A percentile compares a stretch with the other conserved stretches of the same genome.
Evolutionary conservation across 2,329 filamentous ascomycete genomes (phyloP).

Genomic region (Dactylellina drechsleri): DNA sequence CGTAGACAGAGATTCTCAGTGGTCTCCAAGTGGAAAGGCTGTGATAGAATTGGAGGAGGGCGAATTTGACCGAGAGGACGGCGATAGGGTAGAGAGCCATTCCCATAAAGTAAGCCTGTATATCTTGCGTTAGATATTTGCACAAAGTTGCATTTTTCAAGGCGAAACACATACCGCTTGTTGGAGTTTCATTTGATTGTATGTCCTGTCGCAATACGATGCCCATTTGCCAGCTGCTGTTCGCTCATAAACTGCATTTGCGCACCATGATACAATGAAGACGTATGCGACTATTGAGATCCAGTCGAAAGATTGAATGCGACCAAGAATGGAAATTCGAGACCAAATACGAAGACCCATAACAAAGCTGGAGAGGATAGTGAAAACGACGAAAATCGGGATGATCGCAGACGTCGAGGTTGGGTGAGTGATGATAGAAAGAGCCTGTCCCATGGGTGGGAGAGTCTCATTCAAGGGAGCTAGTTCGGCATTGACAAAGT

Average conservation of each 20-base stretch:
- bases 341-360: conserved; percentile 51
- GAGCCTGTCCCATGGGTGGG: conserved; percentile 16
- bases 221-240: conserved; percentile 33
- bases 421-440: conserved; percentile 28
- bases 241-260: conserved; percentile 43
- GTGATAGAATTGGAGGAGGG: conserved; percentile 50
- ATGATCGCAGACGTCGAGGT: conserved; percentile 39
- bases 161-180: conserved; percentile 33
- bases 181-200: conserved; percentile 35
- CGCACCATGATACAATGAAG: conserved; percentile 44
- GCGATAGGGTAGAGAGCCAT: conserved; percentile 53
- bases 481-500: conserved; percentile 29
- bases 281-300: conserved; percentile 36
- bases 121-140: conserved; percentile 1
- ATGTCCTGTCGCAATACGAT: conserved; percentile 46
- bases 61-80: conserved; percentile 48
- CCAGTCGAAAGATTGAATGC: conserved; percentile 52
- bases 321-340: conserved; percentile 49
- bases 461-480: conserved; percentile 47
- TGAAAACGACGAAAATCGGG: conserved; percentile 52
- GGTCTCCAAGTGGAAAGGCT: conserved; percentile 51
- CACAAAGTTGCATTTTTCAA: neutral
- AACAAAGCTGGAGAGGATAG: conserved; percentile 46
- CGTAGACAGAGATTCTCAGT: conserved; percentile 47
- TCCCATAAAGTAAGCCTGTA: conserved; percentile 48